Evolutionary conservation across 2,329 filamentous ascomycete genomes (phyloP), one percentile per base, ranked within the genome.

Genomic region (Calonectria multiphialidica): DNA sequence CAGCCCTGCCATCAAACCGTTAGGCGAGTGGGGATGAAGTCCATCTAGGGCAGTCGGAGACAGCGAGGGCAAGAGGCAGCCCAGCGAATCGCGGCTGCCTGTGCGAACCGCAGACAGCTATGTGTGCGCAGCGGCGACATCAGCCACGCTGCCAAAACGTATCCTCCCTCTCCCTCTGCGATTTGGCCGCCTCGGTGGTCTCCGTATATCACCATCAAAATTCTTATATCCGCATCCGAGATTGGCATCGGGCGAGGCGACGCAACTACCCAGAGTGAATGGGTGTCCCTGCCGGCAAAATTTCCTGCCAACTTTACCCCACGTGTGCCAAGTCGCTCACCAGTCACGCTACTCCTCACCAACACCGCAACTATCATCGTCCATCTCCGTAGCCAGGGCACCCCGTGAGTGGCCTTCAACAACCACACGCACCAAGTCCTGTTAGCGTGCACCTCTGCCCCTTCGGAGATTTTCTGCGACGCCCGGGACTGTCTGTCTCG

Each of bases 241-340:
- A 55, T 55, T 55, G 35, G 37, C 33, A n/a, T 57, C 53, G 21
- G 53, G 33, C 18, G 53, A 57, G 53, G 33, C 21, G 53, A 57
- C n/a, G 53, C 53, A 23, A 13, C 33, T 57, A 33, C 53, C 37
- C 23, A 37, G 23, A 40, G n/a, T 49, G 53, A 47, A 37, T 59
- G 64, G 35, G 21, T 66, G 63, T 37, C 45, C 33, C 47, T 49
- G 30, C 30, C 37, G 35, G 63, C 21, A 37, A 28, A 47, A 66
- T 23, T 57, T 44, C 35, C 47, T 49, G 28, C 40, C 40, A 28
- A 13, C 28, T 35, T 28, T 67, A 67, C 65, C 65, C 65, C 65
- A 67, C 65, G 65, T 49, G 42, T 21, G 65, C 45, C 65, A 61
- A 45, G 30, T 49, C 65, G 33, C 23, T 25, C 21, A 42, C 16